phyloP scores from a whole-genome alignment of 2,329 filamentous ascomycete genomes.

The Fusarium irregulare region DNA sequence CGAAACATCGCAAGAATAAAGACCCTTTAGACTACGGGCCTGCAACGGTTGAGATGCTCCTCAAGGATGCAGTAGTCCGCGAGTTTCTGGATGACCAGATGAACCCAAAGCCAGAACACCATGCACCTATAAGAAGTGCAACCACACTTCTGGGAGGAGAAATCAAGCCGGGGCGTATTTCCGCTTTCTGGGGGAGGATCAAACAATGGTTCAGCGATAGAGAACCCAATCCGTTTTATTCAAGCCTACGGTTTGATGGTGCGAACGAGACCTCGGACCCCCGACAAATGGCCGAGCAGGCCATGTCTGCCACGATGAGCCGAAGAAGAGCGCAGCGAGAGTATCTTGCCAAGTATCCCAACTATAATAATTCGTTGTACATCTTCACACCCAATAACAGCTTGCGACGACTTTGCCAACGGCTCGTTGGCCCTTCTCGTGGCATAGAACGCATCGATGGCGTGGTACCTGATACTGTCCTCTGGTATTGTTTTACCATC shows the following conservation, averaged over 20 bases:
- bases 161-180: constrained; percentile 68
- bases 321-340: constrained; percentile 90
- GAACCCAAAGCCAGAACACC: constrained; percentile 48
- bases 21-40: constrained; percentile 94
- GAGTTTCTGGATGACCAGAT: constrained; percentile 83
- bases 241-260: constrained; percentile 74
- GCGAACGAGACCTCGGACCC: constrained; percentile 85
- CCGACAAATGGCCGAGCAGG: constrained; percentile 88
- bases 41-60: constrained; percentile 92
- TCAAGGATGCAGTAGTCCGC: constrained; percentile 94
- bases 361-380: constrained; percentile 92
- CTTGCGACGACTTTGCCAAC: constrained; percentile 85
- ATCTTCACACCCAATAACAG: constrained; percentile 84
- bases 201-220: constrained; percentile 66
- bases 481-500: constrained; percentile 94
- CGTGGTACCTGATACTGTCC: constrained; percentile 84
- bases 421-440: constrained; percentile 89
- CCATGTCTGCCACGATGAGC: constrained; percentile 83
- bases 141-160: constrained; percentile 54
- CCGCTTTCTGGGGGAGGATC: constrained; percentile 71
- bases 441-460: constrained; percentile 90
- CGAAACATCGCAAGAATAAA: constrained; percentile 68
- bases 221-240: constrained; percentile 96
- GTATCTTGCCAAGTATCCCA: constrained; percentile 86
- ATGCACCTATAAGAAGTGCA: constrained; percentile 47